Conservation (phyloP, 768 basidiomycete genomes). For the Tremella mesenterica region DNA sequence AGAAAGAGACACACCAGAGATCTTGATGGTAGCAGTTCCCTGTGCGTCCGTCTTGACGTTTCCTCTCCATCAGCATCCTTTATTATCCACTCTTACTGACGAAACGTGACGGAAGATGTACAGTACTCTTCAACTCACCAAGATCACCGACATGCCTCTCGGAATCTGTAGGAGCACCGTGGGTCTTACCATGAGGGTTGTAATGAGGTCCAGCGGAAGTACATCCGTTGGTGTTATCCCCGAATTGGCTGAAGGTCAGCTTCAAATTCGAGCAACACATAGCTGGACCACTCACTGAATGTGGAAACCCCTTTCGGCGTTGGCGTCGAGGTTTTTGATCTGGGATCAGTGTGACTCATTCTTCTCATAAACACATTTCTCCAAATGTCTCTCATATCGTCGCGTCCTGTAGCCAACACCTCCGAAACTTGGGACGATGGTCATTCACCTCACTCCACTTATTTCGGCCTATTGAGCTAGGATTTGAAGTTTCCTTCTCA, state of each 20-base stretch:
- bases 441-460: too few species aligned
- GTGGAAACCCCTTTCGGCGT: conserved; percentile 64
- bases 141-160: conserved; percentile 57
- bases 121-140: conserved; percentile 47
- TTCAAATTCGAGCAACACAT: not conserved
- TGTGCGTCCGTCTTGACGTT: conserved; percentile 58
- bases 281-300: conserved; percentile 57
- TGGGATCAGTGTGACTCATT: conserved; percentile 14
- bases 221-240: conserved; percentile 52
- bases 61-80: too few species aligned
- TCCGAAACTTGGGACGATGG: too few species aligned
- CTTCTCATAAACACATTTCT: too few species aligned
- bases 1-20: conserved; percentile 44
- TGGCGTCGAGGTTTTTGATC: conserved; percentile 55
- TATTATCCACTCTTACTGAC: conserved; percentile 35
- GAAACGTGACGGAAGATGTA: not conserved
- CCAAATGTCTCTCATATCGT: too few species aligned
- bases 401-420: too few species aligned
- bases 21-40: conserved; percentile 55
- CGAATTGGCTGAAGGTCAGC: conserved; percentile 47
- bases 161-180: conserved; percentile 53
- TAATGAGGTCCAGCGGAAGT: conserved; percentile 64
- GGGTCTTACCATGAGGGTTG: conserved; percentile 60
- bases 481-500: too few species aligned
- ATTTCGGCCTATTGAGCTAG: too few species aligned